Evolutionary conservation across 768 basidiomycete species (phyloP).

Genomic region (Phylloporus sp.): DNA sequence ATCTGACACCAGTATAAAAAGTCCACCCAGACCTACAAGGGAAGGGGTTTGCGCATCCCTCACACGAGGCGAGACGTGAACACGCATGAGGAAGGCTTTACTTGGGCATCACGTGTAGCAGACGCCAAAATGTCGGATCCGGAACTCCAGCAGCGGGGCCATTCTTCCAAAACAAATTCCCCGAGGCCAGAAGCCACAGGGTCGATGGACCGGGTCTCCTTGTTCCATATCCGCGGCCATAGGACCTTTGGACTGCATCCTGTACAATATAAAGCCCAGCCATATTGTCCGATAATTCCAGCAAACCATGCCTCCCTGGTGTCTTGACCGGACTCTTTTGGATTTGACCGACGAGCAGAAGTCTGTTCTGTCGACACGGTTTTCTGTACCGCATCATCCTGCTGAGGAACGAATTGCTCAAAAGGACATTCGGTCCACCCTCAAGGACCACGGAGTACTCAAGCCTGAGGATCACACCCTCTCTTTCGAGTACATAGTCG

Average conservation of each 20-base stretch:
- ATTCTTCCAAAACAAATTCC: too few relatives aligned
- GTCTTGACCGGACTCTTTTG: background rate
- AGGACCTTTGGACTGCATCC: background rate
- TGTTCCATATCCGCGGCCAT: background rate
- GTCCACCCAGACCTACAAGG: background rate
- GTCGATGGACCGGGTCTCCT: background rate
- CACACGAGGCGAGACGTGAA: background rate
- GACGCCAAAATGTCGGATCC: background rate
- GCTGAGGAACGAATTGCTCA: background rate
- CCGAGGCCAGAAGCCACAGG: too few relatives aligned
- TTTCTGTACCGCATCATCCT: background rate
- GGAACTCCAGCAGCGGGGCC: background rate
- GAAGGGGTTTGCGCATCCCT: background rate
- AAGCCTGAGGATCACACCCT: background rate
- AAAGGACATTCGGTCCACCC: conserved; percentile 1
- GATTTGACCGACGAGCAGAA: background rate
- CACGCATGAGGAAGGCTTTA: background rate
- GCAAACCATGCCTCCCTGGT: background rate
- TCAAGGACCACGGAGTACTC: background rate
- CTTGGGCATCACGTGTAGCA: background rate
- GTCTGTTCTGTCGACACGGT: background rate
- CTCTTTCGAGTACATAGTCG: conserved; percentile 12
- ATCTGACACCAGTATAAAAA: background rate
- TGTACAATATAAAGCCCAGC: background rate
- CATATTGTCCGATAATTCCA: background rate